Evolutionary conservation across 2,329 filamentous ascomycete species (phyloP).

Genomic region (Talaromyces sp.): DNA sequence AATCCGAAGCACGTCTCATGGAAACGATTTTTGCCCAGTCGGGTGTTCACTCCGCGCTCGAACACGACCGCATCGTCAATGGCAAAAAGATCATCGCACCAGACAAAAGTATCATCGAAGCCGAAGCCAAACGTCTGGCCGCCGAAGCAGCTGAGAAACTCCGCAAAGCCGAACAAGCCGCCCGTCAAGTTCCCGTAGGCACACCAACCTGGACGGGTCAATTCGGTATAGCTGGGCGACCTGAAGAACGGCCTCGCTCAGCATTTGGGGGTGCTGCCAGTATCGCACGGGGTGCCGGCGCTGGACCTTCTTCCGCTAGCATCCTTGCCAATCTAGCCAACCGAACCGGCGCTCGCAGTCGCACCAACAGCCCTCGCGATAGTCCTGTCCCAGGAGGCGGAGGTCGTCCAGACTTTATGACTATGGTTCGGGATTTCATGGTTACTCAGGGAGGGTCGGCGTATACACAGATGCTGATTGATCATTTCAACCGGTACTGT

Average conservation of each 20-base stretch:
- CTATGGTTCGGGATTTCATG: conserved; percentile 75
- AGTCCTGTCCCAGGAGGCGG: conserved; percentile 47
- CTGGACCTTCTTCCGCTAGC: conserved; percentile 39
- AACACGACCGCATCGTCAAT: conserved; percentile 88
- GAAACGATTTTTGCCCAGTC: conserved; percentile 83
- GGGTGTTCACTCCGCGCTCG: conserved; percentile 82
- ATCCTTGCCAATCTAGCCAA: conserved; percentile 40
- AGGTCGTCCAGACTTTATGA: conserved; percentile 60
- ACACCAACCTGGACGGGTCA: conserved; percentile 92
- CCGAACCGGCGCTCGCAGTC: conserved; percentile 19
- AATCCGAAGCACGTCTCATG: conserved; percentile 71
- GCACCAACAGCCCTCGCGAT: conserved; percentile 21
- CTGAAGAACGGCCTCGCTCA: conserved; percentile 45
- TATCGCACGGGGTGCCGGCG: conserved; percentile 32
- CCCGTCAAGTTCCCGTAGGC: conserved; percentile 69
- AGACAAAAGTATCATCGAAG: conserved; percentile 72
- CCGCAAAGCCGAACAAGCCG: conserved; percentile 66
- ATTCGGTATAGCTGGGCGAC: conserved; percentile 69
- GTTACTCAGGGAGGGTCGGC: conserved; percentile 71
- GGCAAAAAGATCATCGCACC: conserved; percentile 68
- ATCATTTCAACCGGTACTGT: conserved; percentile 83
- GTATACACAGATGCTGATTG: conserved; percentile 78
- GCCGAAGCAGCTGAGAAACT: conserved; percentile 73
- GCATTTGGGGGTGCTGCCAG: conserved; percentile 39
- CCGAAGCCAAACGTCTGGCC: conserved; percentile 76